Percentiles rank a stretch among this genome's conserved stretches.
Evolutionary conservation across 345 rosid species (phyloP).

Genomic region (Eucalyptus cloeziana): DNA sequence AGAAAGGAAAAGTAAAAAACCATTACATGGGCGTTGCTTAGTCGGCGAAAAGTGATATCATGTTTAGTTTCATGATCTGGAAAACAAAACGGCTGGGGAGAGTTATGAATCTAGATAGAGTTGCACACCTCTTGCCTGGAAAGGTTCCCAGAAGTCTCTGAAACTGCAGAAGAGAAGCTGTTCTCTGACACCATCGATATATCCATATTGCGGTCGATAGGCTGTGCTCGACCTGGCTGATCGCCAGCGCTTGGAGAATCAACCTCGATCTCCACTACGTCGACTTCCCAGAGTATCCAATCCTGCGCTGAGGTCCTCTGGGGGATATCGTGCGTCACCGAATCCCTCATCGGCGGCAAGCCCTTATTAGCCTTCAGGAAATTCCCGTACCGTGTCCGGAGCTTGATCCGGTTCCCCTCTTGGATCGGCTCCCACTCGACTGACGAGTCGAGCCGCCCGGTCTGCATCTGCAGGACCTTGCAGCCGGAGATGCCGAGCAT

Average conservation of each 20-base stretch:
- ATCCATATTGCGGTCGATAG: background rate
- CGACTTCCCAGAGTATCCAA: slow-evolving; percentile 67
- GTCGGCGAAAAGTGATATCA: background rate
- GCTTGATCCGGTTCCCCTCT: slow-evolving; percentile 38
- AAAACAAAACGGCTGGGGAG: background rate
- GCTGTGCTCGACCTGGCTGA: background rate
- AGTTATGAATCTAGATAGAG: background rate
- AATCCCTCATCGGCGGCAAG: slow-evolving; percentile 72
- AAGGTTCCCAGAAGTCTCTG: slow-evolving; percentile 24
- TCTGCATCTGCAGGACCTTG: slow-evolving; percentile 17
- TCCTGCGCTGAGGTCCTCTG: slow-evolving; percentile 51
- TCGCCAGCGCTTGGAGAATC: background rate
- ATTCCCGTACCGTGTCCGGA: slow-evolving; percentile 44
- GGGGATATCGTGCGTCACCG: slow-evolving; percentile 67
- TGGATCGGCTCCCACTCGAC: slow-evolving; percentile 49
- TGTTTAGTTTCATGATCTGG: background rate
- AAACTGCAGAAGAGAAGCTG: slow-evolving; percentile 20
- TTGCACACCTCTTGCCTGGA: slow-evolving; percentile 49
- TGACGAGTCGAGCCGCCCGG: background rate
- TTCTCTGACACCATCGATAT: slow-evolving; percentile 1
- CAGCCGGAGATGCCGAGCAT: slow-evolving; percentile 19
- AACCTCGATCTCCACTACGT: slow-evolving; percentile 33
- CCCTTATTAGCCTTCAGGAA: slow-evolving; percentile 69
- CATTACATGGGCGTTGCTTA: background rate
- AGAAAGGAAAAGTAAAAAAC: background rate